These are phyloP conservation scores for Talaromyces verruculosus DNA, from an alignment of 2,329 filamentous ascomycete genomes.

Conservation along the genomic window DNA sequence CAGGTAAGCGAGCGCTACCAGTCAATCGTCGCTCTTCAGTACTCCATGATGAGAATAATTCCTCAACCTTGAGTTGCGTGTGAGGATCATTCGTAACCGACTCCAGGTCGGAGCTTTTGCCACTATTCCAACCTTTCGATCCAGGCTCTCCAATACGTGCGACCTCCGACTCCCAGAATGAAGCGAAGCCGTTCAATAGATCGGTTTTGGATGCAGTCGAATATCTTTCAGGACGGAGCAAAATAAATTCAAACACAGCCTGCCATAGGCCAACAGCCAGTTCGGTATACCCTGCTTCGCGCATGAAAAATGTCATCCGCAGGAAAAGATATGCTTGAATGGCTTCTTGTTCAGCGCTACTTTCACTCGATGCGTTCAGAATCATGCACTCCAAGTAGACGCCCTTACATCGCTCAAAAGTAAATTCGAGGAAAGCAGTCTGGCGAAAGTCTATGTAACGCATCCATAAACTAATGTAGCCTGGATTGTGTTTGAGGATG, in stretches of 20 bases:
- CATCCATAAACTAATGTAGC: constrained; percentile 68
- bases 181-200: constrained; percentile 53
- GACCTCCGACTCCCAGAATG: constrained; percentile 86
- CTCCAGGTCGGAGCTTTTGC: constrained; percentile 34
- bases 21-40: constrained; percentile 56
- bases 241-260: constrained; percentile 69
- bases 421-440: constrained; percentile 65
- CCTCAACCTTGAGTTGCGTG: constrained; percentile 26
- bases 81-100: constrained; percentile 31
- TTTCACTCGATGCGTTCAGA: constrained; percentile 32
- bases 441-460: constrained; percentile 71
- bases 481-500: constrained; percentile 56
- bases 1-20: constrained; percentile 59
- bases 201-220: constrained; percentile 19
- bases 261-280: constrained; percentile 80
- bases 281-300: constrained; percentile 76
- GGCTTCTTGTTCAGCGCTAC: constrained; percentile 27
- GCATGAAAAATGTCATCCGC: constrained; percentile 69
- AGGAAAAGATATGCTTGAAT: constrained; percentile 70
- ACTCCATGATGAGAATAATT: constrained; percentile 48
- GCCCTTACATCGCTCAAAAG: constrained; percentile 63
- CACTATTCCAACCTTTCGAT: constrained; percentile 66
- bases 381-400: constrained; percentile 61
- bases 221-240: constrained; percentile 55
- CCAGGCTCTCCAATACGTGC: constrained; percentile 72